Conservation (phyloP, 306 rosid species). For the Pterocarpus santalinus region DNA sequence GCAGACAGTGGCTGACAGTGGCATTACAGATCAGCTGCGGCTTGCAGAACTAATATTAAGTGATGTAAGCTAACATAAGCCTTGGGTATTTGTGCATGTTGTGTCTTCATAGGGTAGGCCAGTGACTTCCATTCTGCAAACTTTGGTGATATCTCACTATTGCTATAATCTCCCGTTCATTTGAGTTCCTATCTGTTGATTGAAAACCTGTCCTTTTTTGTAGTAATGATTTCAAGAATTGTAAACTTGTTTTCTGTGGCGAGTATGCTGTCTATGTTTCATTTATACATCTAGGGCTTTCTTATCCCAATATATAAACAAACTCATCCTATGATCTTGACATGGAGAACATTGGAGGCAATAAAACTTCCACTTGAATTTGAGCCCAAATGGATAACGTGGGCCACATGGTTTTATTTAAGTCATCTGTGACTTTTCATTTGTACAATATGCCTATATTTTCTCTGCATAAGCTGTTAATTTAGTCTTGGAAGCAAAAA, state of each 20-base stretch:
- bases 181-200: conserved; percentile 7
- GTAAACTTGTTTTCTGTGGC: background rate
- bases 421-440: background rate
- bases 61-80: conserved; percentile 76
- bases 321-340: conserved; percentile 23
- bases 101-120: conserved; percentile 37
- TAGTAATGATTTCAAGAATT: conserved; percentile 6
- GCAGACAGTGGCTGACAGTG: conserved; percentile 89
- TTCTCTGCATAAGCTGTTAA: background rate
- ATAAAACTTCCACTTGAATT: background rate
- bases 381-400: background rate
- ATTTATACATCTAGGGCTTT: conserved; percentile 11
- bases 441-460: background rate
- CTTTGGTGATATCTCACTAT: conserved; percentile 30
- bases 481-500: conserved; percentile 9
- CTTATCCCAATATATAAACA: background rate
- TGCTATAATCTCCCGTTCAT: conserved; percentile 15
- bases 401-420: background rate
- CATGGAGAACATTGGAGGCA: background rate
- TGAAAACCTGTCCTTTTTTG: conserved; percentile 16
- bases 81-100: conserved; percentile 40
- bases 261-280: conserved; percentile 27
- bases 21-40: conserved; percentile 92
- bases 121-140: conserved; percentile 30
- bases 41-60: conserved; percentile 76